Evolutionary conservation across 306 rosid genomes (phyloP), one percentile per base, ranked within the genome.

Genomic region (Quercus alba): DNA sequence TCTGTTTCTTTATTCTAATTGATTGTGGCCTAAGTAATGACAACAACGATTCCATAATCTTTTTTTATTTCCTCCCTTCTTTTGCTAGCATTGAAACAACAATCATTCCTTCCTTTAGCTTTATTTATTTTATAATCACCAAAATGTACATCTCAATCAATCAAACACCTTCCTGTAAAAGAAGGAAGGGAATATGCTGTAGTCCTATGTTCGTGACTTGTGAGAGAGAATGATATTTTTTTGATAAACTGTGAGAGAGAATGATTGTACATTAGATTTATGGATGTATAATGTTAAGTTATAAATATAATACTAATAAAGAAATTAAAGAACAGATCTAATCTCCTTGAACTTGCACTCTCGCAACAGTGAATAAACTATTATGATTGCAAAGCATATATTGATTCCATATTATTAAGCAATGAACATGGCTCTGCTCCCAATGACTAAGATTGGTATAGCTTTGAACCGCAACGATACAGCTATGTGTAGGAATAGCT

Each of bases 21-120:
- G 58, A 72, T 73, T 80, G 80, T 58, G 70, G 8, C 55, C 73
- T 78, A 59, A 59, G 30, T 35, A 64, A 68, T 69, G 78, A 80
- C 78, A 82, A 73, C 78, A 56, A 73, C 56, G 78, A 82, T 31
- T 6, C 75, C 46, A 72, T 72, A 41, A 70, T 64, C 73, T 52
- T n/a, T 59, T 13, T 11, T 59, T 59, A n/a, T 23, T 25, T 14
- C 4, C 12, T 25, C 25, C 6, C 30, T 31, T 58, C 35, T 20
- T n/a, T 38, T 72, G 77, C 70, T 25, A n/a, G 80, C 74, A 19
- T 67, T 57, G 12, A 19, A 25, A 5, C 20, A 69, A 56, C 12
- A 30, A 75, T 70, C 63, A 61, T 79, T 63, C 21, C 70, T 23
- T 1, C 23, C 70, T 72, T 46, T 61, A 70, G 69, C 73, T 21